Percentiles rank a stretch among this genome's conserved stretches.
Conservation (phyloP, 2,329 filamentous ascomycete genomes). For the Fusarium irregulare region DNA sequence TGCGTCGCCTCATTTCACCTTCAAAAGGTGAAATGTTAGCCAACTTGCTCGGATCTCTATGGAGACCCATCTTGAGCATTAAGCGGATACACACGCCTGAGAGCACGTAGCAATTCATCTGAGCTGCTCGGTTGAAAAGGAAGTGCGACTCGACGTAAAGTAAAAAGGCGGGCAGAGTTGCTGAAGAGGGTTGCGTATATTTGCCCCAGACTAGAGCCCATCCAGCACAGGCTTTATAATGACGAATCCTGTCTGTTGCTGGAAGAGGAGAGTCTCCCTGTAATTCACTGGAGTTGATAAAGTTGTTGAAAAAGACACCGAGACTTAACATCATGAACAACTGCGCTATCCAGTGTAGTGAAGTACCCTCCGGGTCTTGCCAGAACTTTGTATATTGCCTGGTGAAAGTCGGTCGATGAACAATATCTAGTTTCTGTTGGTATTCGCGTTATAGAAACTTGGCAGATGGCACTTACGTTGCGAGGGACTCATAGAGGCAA, state of each 20-base stretch:
- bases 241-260: constrained; percentile 58
- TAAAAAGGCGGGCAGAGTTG: constrained; percentile 63
- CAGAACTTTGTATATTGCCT: constrained; percentile 63
- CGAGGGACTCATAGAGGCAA: constrained; percentile 64
- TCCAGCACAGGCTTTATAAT: constrained; percentile 62
- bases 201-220: constrained; percentile 63
- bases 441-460: not conserved
- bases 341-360: constrained; percentile 62
- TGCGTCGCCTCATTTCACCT: constrained; percentile 64
- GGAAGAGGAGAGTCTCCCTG: constrained; percentile 54
- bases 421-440: constrained; percentile 55
- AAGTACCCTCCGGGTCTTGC: constrained; percentile 53
- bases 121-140: constrained; percentile 60
- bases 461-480: constrained; percentile 54
- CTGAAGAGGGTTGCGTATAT: constrained; percentile 61
- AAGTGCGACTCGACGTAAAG: constrained; percentile 67
- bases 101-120: constrained; percentile 66
- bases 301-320: constrained; percentile 59
- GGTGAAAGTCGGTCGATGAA: constrained; percentile 65
- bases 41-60: constrained; percentile 65
- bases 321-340: constrained; percentile 61
- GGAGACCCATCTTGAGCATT: constrained; percentile 69
- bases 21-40: constrained; percentile 63
- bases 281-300: constrained; percentile 58
- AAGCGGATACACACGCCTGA: constrained; percentile 63